These are phyloP conservation scores for Metschnikowia henanensis DNA, from an alignment of 805 yeast species.

Conservation along the genomic window DNA sequence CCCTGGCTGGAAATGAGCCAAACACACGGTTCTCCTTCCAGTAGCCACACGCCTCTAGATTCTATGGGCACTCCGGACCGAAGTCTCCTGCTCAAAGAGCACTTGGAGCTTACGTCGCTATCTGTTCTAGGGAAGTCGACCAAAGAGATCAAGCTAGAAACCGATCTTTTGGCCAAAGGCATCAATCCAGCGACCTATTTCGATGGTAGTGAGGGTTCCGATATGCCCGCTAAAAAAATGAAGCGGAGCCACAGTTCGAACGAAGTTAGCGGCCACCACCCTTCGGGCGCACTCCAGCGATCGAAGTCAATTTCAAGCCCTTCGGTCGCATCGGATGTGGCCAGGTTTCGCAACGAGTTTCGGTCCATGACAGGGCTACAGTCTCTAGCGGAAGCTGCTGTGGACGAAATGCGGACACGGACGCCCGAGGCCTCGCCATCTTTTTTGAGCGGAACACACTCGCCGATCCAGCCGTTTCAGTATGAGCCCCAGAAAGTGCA, in stretches of 20 bases:
- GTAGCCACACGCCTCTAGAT: neutral
- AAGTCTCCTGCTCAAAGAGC: slow-evolving; percentile 35
- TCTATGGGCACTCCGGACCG: neutral
- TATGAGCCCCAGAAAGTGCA: neutral
- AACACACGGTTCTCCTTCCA: neutral
- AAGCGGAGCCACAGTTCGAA: slow-evolving; percentile 16
- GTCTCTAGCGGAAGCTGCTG: slow-evolving; percentile 37
- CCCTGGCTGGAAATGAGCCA: slow-evolving; percentile 5
- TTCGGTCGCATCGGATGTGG: slow-evolving; percentile 8
- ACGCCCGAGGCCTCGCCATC: slow-evolving; percentile 7
- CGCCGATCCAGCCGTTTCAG: neutral
- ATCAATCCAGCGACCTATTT: slow-evolving; percentile 44
- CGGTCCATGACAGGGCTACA: slow-evolving; percentile 22
- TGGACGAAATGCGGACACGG: slow-evolving; percentile 24
- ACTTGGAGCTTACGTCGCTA: slow-evolving; percentile 54
- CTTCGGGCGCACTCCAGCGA: slow-evolving; percentile 14
- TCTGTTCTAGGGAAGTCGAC: slow-evolving; percentile 57
- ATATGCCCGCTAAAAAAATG: slow-evolving; percentile 3
- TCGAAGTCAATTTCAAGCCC: slow-evolving; percentile 22
- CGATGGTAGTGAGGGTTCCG: neutral
- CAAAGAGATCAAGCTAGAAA: slow-evolving; percentile 50
- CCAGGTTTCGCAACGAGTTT: slow-evolving; percentile 16
- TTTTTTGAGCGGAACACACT: neutral
- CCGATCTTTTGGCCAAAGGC: slow-evolving; percentile 50
- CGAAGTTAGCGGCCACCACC: slow-evolving; percentile 2